Percentiles rank a stretch among this genome's conserved stretches.
These are phyloP conservation scores for Candida anglica DNA, from an alignment of 805 yeast species.

Conservation along the genomic window DNA sequence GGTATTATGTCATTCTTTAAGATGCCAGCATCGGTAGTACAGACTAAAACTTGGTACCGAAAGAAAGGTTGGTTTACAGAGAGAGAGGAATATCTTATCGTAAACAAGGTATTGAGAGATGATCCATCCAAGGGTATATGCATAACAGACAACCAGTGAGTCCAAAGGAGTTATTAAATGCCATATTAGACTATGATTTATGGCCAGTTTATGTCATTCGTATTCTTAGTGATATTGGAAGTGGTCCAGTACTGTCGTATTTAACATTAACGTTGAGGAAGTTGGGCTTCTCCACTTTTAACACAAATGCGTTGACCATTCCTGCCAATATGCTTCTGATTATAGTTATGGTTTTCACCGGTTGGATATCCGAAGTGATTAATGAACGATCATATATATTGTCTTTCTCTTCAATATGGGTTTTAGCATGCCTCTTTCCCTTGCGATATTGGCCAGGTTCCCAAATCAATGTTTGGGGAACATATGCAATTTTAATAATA, in stretches of 20 bases:
- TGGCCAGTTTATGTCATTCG: slow-evolving; percentile 34
- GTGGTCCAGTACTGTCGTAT: slow-evolving; percentile 25
- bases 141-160: slow-evolving; percentile 22
- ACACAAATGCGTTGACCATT: slow-evolving; percentile 49
- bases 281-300: slow-evolving; percentile 51
- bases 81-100: slow-evolving; percentile 22
- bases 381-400: slow-evolving; percentile 14
- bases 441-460: slow-evolving; percentile 39
- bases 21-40: slow-evolving; percentile 56
- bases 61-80: slow-evolving; percentile 37
- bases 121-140: slow-evolving; percentile 27
- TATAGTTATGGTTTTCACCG: slow-evolving; percentile 15
- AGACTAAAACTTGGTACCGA: slow-evolving; percentile 48
- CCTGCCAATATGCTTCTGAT: slow-evolving; percentile 37
- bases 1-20: slow-evolving; percentile 43
- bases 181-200: slow-evolving; percentile 18
- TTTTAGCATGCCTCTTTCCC: slow-evolving; percentile 16
- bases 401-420: slow-evolving; percentile 14
- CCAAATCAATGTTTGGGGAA: slow-evolving; percentile 37
- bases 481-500: slow-evolving; percentile 34
- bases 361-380: slow-evolving; percentile 18
- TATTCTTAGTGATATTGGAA: slow-evolving; percentile 23
- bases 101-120: slow-evolving; percentile 22
- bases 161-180: slow-evolving; percentile 12
- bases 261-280: slow-evolving; percentile 43